Percentiles rank a stretch among this genome's conserved stretches.
phyloP scores from a whole-genome alignment of 768 basidiomycete genomes.

The Boletales sp. region DNA sequence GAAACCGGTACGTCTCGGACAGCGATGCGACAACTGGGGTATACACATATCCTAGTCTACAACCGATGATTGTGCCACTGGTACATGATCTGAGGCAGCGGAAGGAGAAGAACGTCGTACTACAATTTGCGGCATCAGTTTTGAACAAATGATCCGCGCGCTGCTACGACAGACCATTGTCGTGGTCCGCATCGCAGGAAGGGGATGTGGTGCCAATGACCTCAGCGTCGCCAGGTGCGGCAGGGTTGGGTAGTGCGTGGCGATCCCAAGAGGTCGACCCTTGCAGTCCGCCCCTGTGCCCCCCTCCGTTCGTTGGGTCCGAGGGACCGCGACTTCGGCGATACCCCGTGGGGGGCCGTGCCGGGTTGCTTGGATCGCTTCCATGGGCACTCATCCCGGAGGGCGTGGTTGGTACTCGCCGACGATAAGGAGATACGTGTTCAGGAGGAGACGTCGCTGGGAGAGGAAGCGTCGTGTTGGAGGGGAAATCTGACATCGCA shows the following conservation, averaged over 20 bases:
- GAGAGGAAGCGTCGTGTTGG: conserved; percentile 15
- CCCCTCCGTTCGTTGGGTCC: conserved; percentile 3
- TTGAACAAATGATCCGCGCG: neutral
- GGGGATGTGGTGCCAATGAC: neutral
- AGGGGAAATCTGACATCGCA: conserved; percentile 10
- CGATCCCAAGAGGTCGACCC: neutral
- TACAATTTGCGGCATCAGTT: neutral
- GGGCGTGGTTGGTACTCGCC: conserved; percentile 10
- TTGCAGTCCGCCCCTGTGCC: neutral
- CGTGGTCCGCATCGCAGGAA: neutral
- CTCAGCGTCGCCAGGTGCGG: neutral
- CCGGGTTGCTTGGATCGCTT: neutral
- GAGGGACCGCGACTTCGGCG: conserved; percentile 3
- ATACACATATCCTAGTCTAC: neutral
- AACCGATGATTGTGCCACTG: neutral
- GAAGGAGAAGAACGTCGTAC: conserved; percentile 1
- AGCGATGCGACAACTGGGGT: neutral
- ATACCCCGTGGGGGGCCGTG: neutral
- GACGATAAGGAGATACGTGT: neutral
- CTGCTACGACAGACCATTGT: neutral
- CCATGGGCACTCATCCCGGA: conserved; percentile 1
- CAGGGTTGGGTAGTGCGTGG: neutral
- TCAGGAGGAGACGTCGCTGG: conserved; percentile 9
- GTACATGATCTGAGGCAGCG: neutral
- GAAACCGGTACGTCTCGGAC: neutral